Evolutionary conservation across 306 rosid species (phyloP).

Genomic region (Amphicarpaea edgeworthii): DNA sequence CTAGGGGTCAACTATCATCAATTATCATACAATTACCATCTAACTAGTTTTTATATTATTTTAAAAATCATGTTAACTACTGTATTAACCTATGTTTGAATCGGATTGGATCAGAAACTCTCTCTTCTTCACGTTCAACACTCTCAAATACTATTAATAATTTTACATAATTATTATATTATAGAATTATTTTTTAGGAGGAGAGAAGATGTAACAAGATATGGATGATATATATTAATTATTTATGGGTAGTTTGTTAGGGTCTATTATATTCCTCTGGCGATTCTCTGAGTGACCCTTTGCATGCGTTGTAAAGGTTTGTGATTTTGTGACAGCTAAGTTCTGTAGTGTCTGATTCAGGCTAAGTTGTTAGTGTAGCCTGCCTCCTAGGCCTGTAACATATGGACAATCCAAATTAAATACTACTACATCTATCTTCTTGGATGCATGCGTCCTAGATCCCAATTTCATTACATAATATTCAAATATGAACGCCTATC

Average conservation of each 20-base stretch:
- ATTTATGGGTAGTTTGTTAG: conserved; percentile 32
- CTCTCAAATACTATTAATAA: too few relatives aligned
- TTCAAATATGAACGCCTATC: too few relatives aligned
- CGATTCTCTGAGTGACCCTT: conserved; percentile 6
- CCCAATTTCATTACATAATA: too few relatives aligned
- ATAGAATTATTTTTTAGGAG: background rate
- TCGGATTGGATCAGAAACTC: too few relatives aligned
- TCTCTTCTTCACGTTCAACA: too few relatives aligned
- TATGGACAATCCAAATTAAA: conserved; percentile 48
- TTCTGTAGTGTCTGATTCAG: conserved; percentile 41
- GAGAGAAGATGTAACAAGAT: conserved; percentile 6
- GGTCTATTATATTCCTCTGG: conserved; percentile 19
- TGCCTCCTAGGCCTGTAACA: conserved; percentile 49
- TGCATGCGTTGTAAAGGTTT: conserved; percentile 46
- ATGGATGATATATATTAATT: conserved; percentile 1
- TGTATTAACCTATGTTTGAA: too few relatives aligned
- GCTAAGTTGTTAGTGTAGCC: conserved; percentile 39
- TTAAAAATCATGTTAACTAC: too few relatives aligned
- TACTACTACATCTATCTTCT: too few relatives aligned
- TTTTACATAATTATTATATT: too few relatives aligned
- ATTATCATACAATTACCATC: too few relatives aligned
- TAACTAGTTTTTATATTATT: too few relatives aligned
- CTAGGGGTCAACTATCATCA: background rate
- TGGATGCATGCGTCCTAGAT: too few relatives aligned
- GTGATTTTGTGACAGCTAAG: conserved; percentile 45